phyloP scores from a whole-genome alignment of 176 grass and related monocot genomes.

The Aegilops longissima region DNA sequence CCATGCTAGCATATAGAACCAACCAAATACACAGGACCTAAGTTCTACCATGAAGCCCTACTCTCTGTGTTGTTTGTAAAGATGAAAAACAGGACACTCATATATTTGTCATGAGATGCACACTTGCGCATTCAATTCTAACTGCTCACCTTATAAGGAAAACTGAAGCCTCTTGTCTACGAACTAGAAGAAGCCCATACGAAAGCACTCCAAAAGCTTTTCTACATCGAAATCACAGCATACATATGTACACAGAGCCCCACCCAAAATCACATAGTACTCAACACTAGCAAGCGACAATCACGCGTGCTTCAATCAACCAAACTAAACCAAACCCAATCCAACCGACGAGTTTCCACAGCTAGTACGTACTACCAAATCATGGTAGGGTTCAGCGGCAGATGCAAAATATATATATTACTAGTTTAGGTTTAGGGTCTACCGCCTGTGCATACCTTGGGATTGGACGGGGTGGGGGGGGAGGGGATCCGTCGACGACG shows the following conservation, averaged over 20 bases:
- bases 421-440: background rate
- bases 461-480: background rate
- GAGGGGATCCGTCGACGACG: background rate
- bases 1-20: background rate
- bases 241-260: background rate
- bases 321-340: background rate
- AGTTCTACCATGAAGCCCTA: background rate
- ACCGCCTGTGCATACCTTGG: background rate
- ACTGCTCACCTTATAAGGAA: too few relatives aligned
- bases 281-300: background rate
- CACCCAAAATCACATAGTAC: background rate
- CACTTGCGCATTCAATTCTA: background rate
- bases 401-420: background rate
- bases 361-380: background rate
- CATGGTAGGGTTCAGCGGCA: background rate
- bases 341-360: rapidly evolving
- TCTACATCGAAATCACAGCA: background rate
- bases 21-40: background rate
- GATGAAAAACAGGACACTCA: background rate
- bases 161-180: background rate
- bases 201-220: background rate
- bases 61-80: background rate
- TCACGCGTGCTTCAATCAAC: background rate
- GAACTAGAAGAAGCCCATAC: background rate
- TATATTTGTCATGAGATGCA: background rate